Evolutionary conservation across 75 land plant genomes (phyloP), one percentile per base, ranked within the genome.

Genomic region (Pinus tabuliformis): DNA sequence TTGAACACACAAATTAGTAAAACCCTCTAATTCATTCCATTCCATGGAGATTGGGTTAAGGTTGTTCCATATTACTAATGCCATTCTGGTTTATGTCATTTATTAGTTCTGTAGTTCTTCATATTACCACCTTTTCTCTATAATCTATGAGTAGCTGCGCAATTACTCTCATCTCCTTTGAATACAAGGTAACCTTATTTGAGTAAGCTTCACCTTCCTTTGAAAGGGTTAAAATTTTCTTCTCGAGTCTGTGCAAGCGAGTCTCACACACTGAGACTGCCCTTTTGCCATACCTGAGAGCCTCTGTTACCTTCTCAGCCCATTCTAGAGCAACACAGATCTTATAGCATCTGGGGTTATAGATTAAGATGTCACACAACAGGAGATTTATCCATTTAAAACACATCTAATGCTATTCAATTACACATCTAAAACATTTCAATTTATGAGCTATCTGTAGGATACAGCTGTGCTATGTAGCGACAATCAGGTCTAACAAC

Each of bases 381-480:
- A 26, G 26, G 26, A 26, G 26, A 26, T 26, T 26, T 26, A 26
- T 0, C 26, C 26, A 26, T 26, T 26, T 26, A 26, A 26, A 26
- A 26, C 26, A 26, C 26, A 26, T 26, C 26, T 26, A 26, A 26
- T 26, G 26, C 26, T 26, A 26, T 26, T 26, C 26, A 26, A 26
- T 26, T 26, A 26, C 26, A 26, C 26, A 26, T 26, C 26, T 26
- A 0, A 26, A 26, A 26, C 26, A 26, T 26, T 26, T 26, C 26
- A 0, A 26, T 26, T 52, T 28, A 22, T 13, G 24, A 21, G 6
- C n/a, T n/a, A 8, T 17, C 4, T 18, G 81, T 26, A 26, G 86
- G 90, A 90, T 94, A 94, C 99, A 97, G 56, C 81, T 89, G 90
- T 80, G 93, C 90, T 9, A 94, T 70, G 6, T 78, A 81, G 13